Evolutionary conservation across 306 rosid species (phyloP).

Genomic region (Crotalaria pallida): DNA sequence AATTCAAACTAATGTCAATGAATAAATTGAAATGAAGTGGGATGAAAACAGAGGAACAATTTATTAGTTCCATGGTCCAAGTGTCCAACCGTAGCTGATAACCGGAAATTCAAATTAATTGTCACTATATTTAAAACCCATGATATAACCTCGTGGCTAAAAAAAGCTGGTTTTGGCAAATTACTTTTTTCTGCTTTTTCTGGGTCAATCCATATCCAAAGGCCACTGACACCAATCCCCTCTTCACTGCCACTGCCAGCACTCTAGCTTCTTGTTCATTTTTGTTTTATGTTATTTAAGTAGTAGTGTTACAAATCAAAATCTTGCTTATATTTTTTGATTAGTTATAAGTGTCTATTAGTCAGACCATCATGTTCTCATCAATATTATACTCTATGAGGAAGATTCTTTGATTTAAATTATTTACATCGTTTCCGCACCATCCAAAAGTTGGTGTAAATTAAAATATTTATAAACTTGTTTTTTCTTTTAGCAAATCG

Average conservation of each 20-base stretch:
- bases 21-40: not conserved
- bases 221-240: constrained; percentile 23
- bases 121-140: not conserved
- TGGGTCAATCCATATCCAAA: not conserved
- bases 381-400: not conserved
- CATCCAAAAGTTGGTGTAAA: not conserved
- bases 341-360: not conserved
- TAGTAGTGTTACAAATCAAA: constrained; percentile 13
- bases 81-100: not conserved
- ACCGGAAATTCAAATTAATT: constrained; percentile 14
- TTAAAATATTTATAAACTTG: not conserved
- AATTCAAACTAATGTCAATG: not conserved
- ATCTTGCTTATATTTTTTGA: not conserved
- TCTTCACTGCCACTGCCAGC: not conserved
- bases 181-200: not conserved
- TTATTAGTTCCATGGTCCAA: not conserved
- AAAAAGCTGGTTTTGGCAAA: not conserved
- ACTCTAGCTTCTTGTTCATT: not conserved
- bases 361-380: not conserved
- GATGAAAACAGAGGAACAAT: not conserved
- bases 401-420: constrained; percentile 22
- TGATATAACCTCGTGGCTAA: not conserved
- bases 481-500: not conserved
- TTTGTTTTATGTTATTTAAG: no score
- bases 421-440: not conserved